These are phyloP conservation scores for Teratosphaeria pseudoeucalypti DNA, from an alignment of 2,329 filamentous ascomycete species.

Conservation along the genomic window DNA sequence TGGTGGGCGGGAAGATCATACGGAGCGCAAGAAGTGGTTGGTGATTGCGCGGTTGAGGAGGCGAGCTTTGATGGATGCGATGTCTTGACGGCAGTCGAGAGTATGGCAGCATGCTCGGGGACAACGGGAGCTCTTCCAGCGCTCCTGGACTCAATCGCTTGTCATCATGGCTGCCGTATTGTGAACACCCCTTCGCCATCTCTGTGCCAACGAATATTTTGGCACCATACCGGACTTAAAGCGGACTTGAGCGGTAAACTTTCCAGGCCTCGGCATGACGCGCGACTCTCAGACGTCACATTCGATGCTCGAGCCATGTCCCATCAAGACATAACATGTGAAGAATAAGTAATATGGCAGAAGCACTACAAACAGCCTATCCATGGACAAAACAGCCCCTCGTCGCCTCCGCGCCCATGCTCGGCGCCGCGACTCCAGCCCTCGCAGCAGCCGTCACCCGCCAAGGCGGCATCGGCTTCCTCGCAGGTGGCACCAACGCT, in stretches of 20 bases:
- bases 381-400: slow-evolving; percentile 51
- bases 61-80: not conserved
- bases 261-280: not conserved
- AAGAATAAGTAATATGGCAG: not conserved
- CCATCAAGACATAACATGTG: not conserved
- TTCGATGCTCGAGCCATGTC: not conserved
- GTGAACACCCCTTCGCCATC: too few species aligned
- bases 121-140: too few species aligned
- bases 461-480: slow-evolving; percentile 40
- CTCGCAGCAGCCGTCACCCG: slow-evolving; percentile 52
- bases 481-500: slow-evolving; percentile 34
- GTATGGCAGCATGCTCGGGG: too few species aligned
- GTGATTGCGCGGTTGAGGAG: slow-evolving; percentile 34
- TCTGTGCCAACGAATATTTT: too few species aligned
- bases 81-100: too few species aligned
- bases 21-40: slow-evolving; percentile 60
- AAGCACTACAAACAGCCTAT: slow-evolving; percentile 32
- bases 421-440: slow-evolving; percentile 12
- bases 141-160: too few species aligned
- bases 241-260: not conserved
- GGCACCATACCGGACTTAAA: not conserved
- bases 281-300: not conserved
- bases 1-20: slow-evolving; percentile 51
- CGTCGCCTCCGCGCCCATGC: slow-evolving; percentile 58
- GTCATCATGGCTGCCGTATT: too few species aligned